These are phyloP conservation scores for Rhodosporidiobolus sp. DNA, from an alignment of 768 basidiomycete genomes.

Conservation along the genomic window DNA sequence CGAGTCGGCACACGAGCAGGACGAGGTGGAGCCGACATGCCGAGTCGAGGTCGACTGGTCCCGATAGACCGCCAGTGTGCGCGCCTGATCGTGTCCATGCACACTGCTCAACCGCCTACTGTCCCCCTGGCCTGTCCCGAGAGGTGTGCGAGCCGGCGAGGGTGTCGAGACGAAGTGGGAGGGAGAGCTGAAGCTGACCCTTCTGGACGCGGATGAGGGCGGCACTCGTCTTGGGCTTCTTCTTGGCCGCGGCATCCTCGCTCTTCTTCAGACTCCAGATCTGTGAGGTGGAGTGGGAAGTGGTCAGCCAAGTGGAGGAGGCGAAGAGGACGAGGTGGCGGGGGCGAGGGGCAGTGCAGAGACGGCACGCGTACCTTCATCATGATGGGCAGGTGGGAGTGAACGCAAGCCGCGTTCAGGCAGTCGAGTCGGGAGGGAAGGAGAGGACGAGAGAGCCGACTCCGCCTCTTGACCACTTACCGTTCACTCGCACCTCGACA, in stretches of 20 bases:
- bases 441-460: no score
- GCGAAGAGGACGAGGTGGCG: not conserved
- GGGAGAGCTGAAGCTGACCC: conserved; percentile 56
- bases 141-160: not conserved
- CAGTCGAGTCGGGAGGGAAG: not conserved
- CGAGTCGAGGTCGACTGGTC: no score
- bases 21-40: no score
- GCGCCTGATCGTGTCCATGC: no score
- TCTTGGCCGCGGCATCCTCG: conserved; percentile 94
- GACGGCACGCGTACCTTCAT: conserved; percentile 11
- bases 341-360: no score
- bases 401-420: not conserved
- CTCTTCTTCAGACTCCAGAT: conserved; percentile 99
- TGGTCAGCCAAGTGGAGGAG: not conserved
- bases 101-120: no score
- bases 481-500: no score
- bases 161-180: not conserved
- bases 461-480: no score
- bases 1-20: no score
- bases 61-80: no score
- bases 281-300: conserved; percentile 52
- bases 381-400: conserved; percentile 21
- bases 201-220: conserved; percentile 99
- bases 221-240: conserved; percentile 95
- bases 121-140: no score